A percentile compares a stretch with the other conserved stretches of the same genome.
phyloP scores from a whole-genome alignment of 768 basidiomycete species.

The Leccinellum luteum region DNA sequence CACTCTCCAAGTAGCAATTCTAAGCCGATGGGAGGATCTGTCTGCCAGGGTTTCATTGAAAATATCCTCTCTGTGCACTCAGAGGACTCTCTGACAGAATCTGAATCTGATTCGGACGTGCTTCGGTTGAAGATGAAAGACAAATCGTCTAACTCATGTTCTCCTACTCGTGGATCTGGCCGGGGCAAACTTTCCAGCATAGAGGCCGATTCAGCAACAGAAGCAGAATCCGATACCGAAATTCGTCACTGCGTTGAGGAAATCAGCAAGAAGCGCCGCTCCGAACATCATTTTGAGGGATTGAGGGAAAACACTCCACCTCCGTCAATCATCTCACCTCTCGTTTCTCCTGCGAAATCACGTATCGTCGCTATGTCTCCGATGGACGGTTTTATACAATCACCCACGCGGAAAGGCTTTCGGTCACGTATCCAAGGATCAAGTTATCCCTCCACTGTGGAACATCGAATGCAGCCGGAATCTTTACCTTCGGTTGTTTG shows the following conservation, averaged over 20 bases:
- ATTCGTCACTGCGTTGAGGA: constrained; percentile 19
- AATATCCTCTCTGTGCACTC: constrained; percentile 3
- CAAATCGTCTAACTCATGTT: neutral
- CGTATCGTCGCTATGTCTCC: constrained; percentile 5
- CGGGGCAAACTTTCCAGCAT: neutral
- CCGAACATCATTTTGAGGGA: neutral
- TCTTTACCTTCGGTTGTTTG: constrained; percentile 29
- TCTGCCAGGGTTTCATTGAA: constrained; percentile 4
- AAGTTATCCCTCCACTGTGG: neutral
- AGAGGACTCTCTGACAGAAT: constrained; percentile 32
- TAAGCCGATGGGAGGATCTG: neutral
- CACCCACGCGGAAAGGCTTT: constrained; percentile 9
- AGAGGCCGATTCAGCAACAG: constrained; percentile 30
- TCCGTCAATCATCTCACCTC: constrained; percentile 23
- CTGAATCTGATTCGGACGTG: constrained; percentile 26
- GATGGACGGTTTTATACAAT: neutral
- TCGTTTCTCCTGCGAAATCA: constrained; percentile 27
- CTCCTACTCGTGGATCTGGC: neutral
- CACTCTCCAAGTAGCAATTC: constrained; percentile 5
- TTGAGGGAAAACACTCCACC: constrained; percentile 4
- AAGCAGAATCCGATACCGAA: constrained; percentile 33
- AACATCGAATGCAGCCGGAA: constrained; percentile 1
- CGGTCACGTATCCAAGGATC: constrained; percentile 2
- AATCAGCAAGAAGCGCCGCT: constrained; percentile 12
- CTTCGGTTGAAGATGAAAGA: constrained; percentile 8